Evolutionary conservation across 129 eudicot genomes (phyloP), one percentile per base, ranked within the genome.

Genomic region (Flaveria robusta): DNA sequence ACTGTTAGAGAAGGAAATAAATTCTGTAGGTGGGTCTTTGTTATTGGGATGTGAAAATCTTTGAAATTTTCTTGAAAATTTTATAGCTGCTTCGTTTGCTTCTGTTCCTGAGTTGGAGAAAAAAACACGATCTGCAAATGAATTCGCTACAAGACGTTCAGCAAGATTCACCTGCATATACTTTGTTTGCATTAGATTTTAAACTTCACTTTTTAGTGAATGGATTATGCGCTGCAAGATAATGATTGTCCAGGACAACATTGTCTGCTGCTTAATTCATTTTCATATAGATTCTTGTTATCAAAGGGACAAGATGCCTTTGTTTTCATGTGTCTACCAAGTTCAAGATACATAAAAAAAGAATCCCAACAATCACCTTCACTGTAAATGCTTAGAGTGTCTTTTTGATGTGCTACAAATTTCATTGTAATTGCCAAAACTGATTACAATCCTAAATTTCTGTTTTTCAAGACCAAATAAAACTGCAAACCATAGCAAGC

Each of bases 61-160:
- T 68, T 93, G 96, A 74, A 91, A 88, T 75, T 93, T 93, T 34
- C 97, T 82, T n/a, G 98, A 74, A 68, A 93, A 93, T 70, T 93
- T 93, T 10, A 91, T 93, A 3, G 98, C 97, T 62, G 98, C 96
- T 87, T 91, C 97, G 46, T 85, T 91, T 62, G 96, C 98, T 81
- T 93, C 97, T 5, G 98, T 87, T 70, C 97, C 97, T 2, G 97
- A 90, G 74, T 93, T 93, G 23, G 85, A 77, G 79, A 91, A 93
- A 71, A 93, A 91, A 23, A 93, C 93, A 10, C 96, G 90, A 46
- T 93, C 96, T 37, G 98, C 98, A 85, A 93, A 90, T 52, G 96
- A 93, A 72, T 68, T 31, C 15, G 85, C 83, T 46, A 90, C 89
- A 12, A 93, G 87, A 39, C 93, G 98, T 73, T 88, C 84, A 39